These are phyloP conservation scores for Populus tremula DNA, from an alignment of 345 rosid species.

Conservation along the genomic window DNA sequence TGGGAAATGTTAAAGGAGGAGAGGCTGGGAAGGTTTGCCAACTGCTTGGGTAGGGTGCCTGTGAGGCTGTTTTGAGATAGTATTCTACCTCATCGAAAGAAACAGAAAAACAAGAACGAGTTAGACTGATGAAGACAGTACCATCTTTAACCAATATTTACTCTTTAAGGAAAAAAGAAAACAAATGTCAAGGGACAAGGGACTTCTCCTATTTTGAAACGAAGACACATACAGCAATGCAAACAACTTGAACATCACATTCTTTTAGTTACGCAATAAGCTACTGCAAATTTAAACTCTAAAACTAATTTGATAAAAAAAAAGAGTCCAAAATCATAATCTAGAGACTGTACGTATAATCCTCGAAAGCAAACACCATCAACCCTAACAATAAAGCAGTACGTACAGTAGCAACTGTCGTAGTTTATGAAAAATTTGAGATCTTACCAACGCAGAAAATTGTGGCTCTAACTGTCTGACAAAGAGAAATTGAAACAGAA, in stretches of 20 bases:
- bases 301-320: not conserved
- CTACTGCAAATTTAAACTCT: not conserved
- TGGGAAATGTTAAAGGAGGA: constrained; percentile 78
- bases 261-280: not conserved
- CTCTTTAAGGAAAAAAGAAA: not conserved
- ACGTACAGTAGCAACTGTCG: not conserved
- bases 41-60: constrained; percentile 71
- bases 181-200: not conserved
- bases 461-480: not conserved
- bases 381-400: not conserved
- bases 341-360: not conserved
- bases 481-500: not conserved
- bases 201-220: not conserved
- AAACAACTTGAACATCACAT: not conserved
- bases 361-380: not conserved
- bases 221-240: not conserved
- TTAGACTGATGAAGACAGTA: constrained; percentile 8
- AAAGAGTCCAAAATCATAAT: not conserved
- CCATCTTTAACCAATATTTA: not conserved
- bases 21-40: constrained; percentile 73
- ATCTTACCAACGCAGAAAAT: not conserved
- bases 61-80: constrained; percentile 56
- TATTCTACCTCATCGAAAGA: constrained; percentile 42
- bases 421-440: not conserved
- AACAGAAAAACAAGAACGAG: not conserved